A percentile compares a stretch with the other conserved stretches of the same genome.
Evolutionary conservation across 2,329 filamentous ascomycete genomes (phyloP).

Genomic region (Aureobasidium zeae): DNA sequence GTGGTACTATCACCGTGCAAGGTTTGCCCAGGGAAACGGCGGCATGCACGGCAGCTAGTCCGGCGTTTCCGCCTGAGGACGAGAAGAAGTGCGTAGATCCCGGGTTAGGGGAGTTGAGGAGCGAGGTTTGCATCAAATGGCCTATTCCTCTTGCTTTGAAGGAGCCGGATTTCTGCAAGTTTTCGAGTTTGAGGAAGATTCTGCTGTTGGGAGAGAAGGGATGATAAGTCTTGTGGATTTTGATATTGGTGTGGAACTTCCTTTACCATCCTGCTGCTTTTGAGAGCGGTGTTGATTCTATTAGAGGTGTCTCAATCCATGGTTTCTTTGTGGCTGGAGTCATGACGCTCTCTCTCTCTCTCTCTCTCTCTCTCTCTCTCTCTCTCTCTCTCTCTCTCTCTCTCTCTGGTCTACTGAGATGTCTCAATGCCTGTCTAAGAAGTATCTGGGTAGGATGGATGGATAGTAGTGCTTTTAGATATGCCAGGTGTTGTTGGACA

Average conservation of each 20-base stretch:
- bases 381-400: too few relatives aligned
- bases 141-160: conserved; percentile 71
- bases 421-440: too few relatives aligned
- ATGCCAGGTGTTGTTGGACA: too few relatives aligned
- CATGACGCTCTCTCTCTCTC: too few relatives aligned
- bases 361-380: too few relatives aligned
- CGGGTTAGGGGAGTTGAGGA: conserved; percentile 30
- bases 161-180: conserved; percentile 72
- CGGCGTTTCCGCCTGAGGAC: conserved; percentile 74
- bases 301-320: conserved; percentile 64
- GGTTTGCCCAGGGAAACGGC: conserved; percentile 54
- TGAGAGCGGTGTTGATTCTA: conserved; percentile 58
- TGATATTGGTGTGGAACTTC: background rate
- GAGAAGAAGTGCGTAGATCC: conserved; percentile 61
- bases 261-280: conserved; percentile 62
- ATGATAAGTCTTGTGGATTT: background rate
- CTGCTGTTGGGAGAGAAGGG: conserved; percentile 40
- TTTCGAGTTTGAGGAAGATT: conserved; percentile 78
- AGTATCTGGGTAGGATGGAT: too few relatives aligned
- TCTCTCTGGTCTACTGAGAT: too few relatives aligned
- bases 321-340: conserved; percentile 31
- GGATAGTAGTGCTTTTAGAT: too few relatives aligned
- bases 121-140: conserved; percentile 53
- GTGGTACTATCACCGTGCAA: conserved; percentile 67
- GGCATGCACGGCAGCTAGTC: conserved; percentile 69